These are phyloP conservation scores for Spergularia azorica DNA, from an alignment of 179 eudicot genomes.

Conservation along the genomic window DNA sequence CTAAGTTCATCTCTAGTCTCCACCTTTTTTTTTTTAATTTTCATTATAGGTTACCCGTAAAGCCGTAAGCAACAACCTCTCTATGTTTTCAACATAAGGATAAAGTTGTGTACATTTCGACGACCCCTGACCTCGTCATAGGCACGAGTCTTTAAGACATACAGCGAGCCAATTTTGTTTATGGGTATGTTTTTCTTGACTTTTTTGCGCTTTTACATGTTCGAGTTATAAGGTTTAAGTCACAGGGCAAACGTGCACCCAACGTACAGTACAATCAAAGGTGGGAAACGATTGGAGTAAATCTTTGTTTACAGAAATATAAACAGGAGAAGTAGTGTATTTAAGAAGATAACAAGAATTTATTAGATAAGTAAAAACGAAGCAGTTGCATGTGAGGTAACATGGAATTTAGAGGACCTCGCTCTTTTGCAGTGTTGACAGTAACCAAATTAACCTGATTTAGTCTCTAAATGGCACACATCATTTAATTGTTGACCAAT, in stretches of 20 bases:
- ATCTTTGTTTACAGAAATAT: neutral
- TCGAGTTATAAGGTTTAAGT: constrained; percentile 9
- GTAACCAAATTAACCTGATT: neutral
- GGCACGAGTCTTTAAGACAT: too few relatives aligned
- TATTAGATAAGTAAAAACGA: constrained; percentile 20
- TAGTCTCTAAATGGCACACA: neutral
- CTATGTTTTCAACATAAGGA: too few relatives aligned
- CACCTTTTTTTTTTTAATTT: neutral
- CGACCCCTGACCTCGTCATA: too few relatives aligned
- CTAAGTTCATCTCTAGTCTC: too few relatives aligned
- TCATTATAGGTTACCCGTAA: neutral
- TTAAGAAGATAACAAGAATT: constrained; percentile 2
- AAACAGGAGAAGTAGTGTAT: neutral
- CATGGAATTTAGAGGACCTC: constrained; percentile 27
- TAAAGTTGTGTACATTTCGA: too few relatives aligned
- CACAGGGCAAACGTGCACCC: constrained; percentile 30
- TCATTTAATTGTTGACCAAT: neutral
- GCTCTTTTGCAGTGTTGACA: neutral
- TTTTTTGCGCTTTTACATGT: constrained; percentile 26
- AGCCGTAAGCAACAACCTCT: too few relatives aligned
- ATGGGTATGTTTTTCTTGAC: constrained; percentile 22
- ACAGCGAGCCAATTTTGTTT: too few relatives aligned
- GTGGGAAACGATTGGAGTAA: neutral
- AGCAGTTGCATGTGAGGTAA: constrained; percentile 35
- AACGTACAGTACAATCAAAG: constrained; percentile 19